Evolutionary conservation across 1,284 basidiomycete genomes (phyloP).

Genomic region (Apiotrichum gamsii): DNA sequence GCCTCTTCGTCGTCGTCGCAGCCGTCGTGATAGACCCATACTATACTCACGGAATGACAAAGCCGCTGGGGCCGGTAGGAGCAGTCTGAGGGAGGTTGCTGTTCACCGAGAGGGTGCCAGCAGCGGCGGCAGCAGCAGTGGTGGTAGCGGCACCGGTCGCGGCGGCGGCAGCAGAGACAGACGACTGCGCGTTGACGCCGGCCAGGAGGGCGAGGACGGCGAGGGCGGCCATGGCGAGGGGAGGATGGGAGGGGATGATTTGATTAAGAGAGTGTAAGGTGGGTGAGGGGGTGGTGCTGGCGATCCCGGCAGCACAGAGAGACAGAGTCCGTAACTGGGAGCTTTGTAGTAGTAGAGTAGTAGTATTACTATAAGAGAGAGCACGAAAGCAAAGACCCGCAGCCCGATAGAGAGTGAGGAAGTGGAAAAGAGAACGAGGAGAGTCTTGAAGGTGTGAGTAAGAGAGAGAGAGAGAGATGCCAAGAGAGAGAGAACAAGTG

Average conservation of each 20-base stretch:
- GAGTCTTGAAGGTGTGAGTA: no score
- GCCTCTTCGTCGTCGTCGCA: no score
- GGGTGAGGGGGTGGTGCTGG: background rate
- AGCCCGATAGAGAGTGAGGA: no score
- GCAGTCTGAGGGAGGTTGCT: slow-evolving; percentile 31
- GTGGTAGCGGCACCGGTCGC: slow-evolving; percentile 3
- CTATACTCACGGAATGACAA: slow-evolving; percentile 43
- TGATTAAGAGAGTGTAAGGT: background rate
- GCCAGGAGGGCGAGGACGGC: slow-evolving; percentile 18
- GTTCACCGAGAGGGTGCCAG: slow-evolving; percentile 13
- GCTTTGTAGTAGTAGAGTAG: no score
- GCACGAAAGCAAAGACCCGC: no score
- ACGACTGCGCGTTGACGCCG: slow-evolving; percentile 13
- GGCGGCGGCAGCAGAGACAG: slow-evolving; percentile 5
- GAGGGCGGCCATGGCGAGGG: slow-evolving; percentile 15
- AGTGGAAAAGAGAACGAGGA: no score
- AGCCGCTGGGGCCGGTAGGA: slow-evolving; percentile 26
- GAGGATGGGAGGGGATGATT: slow-evolving; percentile 2
- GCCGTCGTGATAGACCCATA: no score
- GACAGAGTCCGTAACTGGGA: no score
- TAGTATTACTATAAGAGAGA: no score
- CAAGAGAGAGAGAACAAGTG: no score
- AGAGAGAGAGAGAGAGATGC: no score
- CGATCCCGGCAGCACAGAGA: background rate
- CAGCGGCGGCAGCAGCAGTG: slow-evolving; percentile 3